Conservation (phyloP, 2,329 filamentous ascomycete genomes). For the Penicillium sp. region DNA sequence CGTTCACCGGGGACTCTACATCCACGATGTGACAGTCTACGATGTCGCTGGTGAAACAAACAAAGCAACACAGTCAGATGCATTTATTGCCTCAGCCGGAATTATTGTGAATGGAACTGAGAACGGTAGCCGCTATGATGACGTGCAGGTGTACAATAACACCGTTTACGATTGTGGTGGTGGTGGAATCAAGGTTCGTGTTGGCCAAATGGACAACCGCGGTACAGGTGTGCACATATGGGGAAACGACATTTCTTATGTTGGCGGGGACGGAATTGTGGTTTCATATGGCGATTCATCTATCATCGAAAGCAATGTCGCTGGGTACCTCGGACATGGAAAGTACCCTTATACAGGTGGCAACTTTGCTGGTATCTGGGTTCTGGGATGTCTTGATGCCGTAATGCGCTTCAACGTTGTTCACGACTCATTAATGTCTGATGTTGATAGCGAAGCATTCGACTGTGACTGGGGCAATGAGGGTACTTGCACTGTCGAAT, state of each 20-base stretch:
- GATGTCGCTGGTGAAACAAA: constrained; percentile 29
- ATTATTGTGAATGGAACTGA: constrained; percentile 21
- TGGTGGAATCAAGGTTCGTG: constrained; percentile 31
- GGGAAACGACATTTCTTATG: constrained; percentile 22
- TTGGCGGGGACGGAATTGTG: constrained; percentile 30
- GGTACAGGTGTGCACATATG: constrained; percentile 20
- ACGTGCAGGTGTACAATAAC: constrained; percentile 25
- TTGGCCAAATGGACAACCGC: constrained; percentile 23
- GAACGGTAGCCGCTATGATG: constrained; percentile 26
- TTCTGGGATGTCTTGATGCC: constrained; percentile 23
- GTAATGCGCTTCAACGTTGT: constrained; percentile 29
- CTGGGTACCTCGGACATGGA: constrained; percentile 25
- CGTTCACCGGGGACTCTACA: constrained; percentile 26
- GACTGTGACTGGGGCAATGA: constrained; percentile 33
- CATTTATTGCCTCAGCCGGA: constrained; percentile 22
- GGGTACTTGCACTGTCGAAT: constrained; percentile 31
- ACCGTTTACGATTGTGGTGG: constrained; percentile 28
- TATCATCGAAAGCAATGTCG: constrained; percentile 27
- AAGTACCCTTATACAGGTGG: constrained; percentile 31
- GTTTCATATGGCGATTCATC: constrained; percentile 24
- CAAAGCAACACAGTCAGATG: constrained; percentile 19
- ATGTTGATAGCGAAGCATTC: constrained; percentile 28
- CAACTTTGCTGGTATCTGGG: constrained; percentile 34
- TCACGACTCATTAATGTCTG: constrained; percentile 27
- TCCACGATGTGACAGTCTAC: constrained; percentile 25